A percentile compares a stretch with the other conserved stretches of the same genome.
These are phyloP conservation scores for Metroxylon sagu DNA, from an alignment of 176 grass and related monocot genomes.

Conservation along the genomic window DNA sequence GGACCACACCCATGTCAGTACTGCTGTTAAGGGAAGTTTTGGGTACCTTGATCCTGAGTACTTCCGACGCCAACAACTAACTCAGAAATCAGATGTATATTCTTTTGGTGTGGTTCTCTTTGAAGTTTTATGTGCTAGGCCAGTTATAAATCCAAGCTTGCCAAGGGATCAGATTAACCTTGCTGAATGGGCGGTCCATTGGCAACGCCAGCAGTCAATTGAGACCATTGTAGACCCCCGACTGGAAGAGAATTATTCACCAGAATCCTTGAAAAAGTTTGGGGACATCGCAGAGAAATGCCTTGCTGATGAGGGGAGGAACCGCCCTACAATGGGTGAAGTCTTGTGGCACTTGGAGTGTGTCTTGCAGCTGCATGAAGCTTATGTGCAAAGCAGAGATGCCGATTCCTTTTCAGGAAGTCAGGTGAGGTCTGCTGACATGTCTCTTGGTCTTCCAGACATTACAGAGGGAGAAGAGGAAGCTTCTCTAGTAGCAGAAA, in stretches of 20 bases:
- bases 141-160: conserved; percentile 16
- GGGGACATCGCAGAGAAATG: conserved; percentile 15
- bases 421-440: neutral
- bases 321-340: conserved; percentile 15
- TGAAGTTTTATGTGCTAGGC: conserved; percentile 8
- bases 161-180: conserved; percentile 17
- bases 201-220: neutral
- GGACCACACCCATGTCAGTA: conserved; percentile 15
- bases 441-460: neutral
- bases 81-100: conserved; percentile 15
- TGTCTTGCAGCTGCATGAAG: conserved; percentile 6
- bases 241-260: conserved; percentile 1
- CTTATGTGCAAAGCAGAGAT: neutral
- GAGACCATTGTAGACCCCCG: neutral
- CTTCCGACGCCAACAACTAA: conserved; percentile 14
- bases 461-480: conserved; percentile 6
- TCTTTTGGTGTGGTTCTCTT: conserved; percentile 18
- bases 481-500: neutral
- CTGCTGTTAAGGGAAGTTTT: conserved; percentile 17
- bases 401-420: neutral
- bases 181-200: conserved; percentile 8
- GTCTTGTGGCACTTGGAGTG: conserved; percentile 13
- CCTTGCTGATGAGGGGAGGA: conserved; percentile 11
- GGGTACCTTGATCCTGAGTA: conserved; percentile 18
- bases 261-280: neutral